Base-by-base conservation (phyloP, 805 yeast genomes). In the Metschnikowia cubensis region DNA sequence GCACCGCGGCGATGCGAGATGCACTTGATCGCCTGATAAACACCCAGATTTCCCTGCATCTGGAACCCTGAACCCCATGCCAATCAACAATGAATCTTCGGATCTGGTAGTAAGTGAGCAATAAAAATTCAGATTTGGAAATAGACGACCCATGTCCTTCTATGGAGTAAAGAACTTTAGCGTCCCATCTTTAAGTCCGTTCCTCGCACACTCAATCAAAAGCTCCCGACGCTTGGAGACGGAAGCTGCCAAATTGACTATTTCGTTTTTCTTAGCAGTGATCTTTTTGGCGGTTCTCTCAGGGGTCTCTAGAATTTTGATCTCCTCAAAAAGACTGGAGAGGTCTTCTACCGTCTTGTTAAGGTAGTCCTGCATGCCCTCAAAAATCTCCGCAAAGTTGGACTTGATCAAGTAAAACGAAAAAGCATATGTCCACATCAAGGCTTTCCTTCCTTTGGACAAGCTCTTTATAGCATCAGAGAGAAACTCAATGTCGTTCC, bases 391-490 rank as follows among this genome's bases (percentile, higher is more conserved):
- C 8, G 84, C 79, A 49, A 77, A 77, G 50, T 82, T 75, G 46
- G 78, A 75, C 31, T 70, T 65, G 36, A 74, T 76, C 33, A 89
- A 71, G 63, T 83, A 88, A 61, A 70, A 92, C 11, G 89, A 83
- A 58, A 89, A 79, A 2, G 89, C 90, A 67, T 88, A 91, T 0
- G 97, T 82, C 97, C 98, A 94, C 71, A 89, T 87, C 47, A 94
- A 72, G 1, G 89, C 81, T 39, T 82, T 81, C 51, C 98, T 74
- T 6, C 96, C 87, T 50, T 76, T 77, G 31, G 83, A 72, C 49
- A 92, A 68, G 2, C 79, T 77, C 42, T 77, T 75, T 37, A 87
- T 83, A 36, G 92, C 82, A 47, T 87, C 92, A 8, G 84, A 79
- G 45, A 91, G 75, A 61, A 87, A 92, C 59, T 88, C 94, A 1